Conservation (phyloP, 192 early-diverging fungal genomes). For the Backusella luteola region DNA sequence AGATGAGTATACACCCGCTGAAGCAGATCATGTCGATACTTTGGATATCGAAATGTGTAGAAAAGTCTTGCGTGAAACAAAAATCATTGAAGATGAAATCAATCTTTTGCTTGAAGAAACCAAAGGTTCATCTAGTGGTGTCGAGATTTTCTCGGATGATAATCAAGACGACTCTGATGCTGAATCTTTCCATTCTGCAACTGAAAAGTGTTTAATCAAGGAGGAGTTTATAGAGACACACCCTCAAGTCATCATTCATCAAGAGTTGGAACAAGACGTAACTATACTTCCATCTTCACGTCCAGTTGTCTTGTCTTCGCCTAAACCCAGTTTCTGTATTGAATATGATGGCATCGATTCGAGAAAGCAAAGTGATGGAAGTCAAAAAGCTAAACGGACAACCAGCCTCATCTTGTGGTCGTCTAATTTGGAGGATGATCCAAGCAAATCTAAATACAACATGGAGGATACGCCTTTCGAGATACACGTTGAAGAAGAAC, state of each 20-base stretch:
- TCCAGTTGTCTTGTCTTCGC: not conserved
- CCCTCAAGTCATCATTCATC: not conserved
- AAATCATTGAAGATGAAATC: not conserved
- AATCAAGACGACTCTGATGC: not conserved
- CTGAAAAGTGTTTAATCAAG: not conserved
- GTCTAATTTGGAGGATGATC: not conserved
- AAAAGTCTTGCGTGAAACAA: not conserved
- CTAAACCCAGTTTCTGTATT: not conserved
- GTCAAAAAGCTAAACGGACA: constrained; percentile 20
- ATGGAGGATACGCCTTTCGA: not conserved
- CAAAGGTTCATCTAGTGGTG: not conserved
- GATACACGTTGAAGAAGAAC: not conserved
- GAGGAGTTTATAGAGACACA: not conserved
- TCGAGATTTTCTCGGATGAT: not conserved
- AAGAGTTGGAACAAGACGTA: not conserved
- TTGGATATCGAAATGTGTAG: not conserved
- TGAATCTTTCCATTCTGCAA: not conserved
- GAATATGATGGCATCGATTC: not conserved
- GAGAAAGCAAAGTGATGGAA: not conserved
- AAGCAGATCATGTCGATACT: not conserved
- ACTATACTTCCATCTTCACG: not conserved
- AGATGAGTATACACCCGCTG: not conserved
- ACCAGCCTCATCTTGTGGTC: not conserved
- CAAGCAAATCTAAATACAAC: not conserved
- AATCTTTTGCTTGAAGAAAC: not conserved